phyloP scores from a whole-genome alignment of 345 rosid genomes.

The Populus alba region DNA sequence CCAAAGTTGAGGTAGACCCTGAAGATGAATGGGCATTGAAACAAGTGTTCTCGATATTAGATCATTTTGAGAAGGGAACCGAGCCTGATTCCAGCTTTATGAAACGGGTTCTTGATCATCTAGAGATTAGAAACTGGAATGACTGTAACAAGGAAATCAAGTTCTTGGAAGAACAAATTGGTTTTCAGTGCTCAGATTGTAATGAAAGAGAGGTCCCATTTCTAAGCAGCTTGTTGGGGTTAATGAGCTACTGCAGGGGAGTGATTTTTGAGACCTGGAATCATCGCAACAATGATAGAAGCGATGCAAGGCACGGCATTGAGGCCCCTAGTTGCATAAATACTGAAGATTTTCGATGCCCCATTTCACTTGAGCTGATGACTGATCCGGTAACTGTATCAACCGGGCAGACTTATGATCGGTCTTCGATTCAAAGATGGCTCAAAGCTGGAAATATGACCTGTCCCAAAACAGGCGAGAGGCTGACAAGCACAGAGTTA shows the following conservation, averaged over 20 bases:
- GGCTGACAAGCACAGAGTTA: slow-evolving; percentile 44
- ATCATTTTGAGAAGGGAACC: slow-evolving; percentile 49
- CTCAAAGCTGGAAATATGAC: slow-evolving; percentile 60
- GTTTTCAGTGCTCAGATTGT: slow-evolving; percentile 28
- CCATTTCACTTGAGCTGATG: slow-evolving; percentile 85
- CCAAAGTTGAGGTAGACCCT: slow-evolving; percentile 39
- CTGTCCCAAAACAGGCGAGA: slow-evolving; percentile 88
- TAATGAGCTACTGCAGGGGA: slow-evolving; percentile 67
- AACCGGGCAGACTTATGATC: slow-evolving; percentile 86
- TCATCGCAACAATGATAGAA: slow-evolving; percentile 25
- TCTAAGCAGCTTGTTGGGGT: slow-evolving; percentile 55
- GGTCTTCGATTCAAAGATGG: slow-evolving; percentile 78
- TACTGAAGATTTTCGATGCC: slow-evolving; percentile 78
- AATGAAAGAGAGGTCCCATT: slow-evolving; percentile 45
- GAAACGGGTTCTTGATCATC: slow-evolving; percentile 46
- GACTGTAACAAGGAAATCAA: slow-evolving; percentile 54
- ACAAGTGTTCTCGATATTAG: slow-evolving; percentile 35
- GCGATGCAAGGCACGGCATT: slow-evolving; percentile 21
- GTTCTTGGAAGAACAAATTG: slow-evolving; percentile 57
- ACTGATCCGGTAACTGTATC: slow-evolving; percentile 74
- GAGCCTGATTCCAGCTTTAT: slow-evolving; percentile 43
- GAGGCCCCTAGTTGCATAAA: slow-evolving; percentile 55
- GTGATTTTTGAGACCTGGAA: slow-evolving; percentile 46
- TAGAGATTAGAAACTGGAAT: slow-evolving; percentile 58
- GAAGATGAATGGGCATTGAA: slow-evolving; percentile 45